A percentile compares a stretch with the other conserved stretches of the same genome.
Evolutionary conservation across 2,329 filamentous ascomycete species (phyloP).

Genomic region (Shiraia sp.): DNA sequence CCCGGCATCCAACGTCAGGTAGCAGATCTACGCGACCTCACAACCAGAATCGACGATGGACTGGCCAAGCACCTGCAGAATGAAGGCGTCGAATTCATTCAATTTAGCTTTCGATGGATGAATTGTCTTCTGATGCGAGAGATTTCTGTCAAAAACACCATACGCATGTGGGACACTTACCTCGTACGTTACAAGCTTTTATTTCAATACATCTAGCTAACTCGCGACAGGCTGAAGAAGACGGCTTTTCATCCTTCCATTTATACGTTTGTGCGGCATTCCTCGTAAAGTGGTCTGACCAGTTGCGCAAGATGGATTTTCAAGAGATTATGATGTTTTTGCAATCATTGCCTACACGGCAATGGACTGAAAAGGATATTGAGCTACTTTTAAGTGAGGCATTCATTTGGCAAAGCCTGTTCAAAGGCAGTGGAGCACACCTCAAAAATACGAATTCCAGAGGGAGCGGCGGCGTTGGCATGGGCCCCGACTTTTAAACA

Average conservation of each 20-base stretch:
- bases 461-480: conserved; percentile 37
- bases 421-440: conserved; percentile 92
- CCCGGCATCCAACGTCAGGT: conserved; percentile 96
- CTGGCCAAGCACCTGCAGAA: conserved; percentile 87
- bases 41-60: conserved; percentile 80
- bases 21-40: conserved; percentile 83
- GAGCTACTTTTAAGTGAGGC: conserved; percentile 93
- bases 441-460: conserved; percentile 54
- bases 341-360: conserved; percentile 86
- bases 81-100: conserved; percentile 96
- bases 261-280: conserved; percentile 98
- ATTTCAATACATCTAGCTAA: conserved; percentile 14
- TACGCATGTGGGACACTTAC: conserved; percentile 99
- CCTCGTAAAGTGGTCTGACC: conserved; percentile 96
- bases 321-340: conserved; percentile 99
- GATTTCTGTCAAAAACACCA: conserved; percentile 93
- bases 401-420: conserved; percentile 98
- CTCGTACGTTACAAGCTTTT: conserved; percentile 63
- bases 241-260: conserved; percentile 97
- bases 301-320: conserved; percentile 96
- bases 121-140: conserved; percentile 98
- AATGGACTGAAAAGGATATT: conserved; percentile 98
- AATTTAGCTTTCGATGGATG: conserved; percentile 99
- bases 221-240: conserved; percentile 79
- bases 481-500: conserved; percentile 42